phyloP scores from a whole-genome alignment of 2,329 filamentous ascomycete species.

The Scortechinia acanthostroma region DNA sequence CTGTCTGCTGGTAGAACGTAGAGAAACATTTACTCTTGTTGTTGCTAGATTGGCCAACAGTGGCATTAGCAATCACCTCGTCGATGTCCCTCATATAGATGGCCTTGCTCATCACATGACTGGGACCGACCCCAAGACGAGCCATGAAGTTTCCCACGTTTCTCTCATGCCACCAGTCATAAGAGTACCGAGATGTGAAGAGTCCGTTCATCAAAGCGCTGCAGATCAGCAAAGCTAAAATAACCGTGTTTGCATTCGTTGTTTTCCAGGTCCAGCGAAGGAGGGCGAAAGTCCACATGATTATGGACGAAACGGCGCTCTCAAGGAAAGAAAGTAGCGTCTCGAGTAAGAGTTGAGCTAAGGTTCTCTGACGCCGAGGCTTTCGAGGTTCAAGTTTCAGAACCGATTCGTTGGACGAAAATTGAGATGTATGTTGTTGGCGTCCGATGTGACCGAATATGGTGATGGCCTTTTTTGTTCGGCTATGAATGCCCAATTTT shows the following conservation, averaged over 20 bases:
- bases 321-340: slow-evolving; percentile 35
- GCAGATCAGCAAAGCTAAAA: background rate
- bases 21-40: background rate
- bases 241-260: slow-evolving; percentile 19
- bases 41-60: slow-evolving; percentile 6
- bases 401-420: slow-evolving; percentile 19
- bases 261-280: slow-evolving; percentile 9
- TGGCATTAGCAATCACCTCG: slow-evolving; percentile 9
- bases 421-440: slow-evolving; percentile 26
- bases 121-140: slow-evolving; percentile 44
- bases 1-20: background rate
- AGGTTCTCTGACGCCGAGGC: slow-evolving; percentile 18
- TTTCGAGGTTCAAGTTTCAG: slow-evolving; percentile 17
- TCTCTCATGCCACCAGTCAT: slow-evolving; percentile 54
- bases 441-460: slow-evolving; percentile 37
- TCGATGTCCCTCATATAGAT: slow-evolving; percentile 55
- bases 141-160: slow-evolving; percentile 53
- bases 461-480: slow-evolving; percentile 35
- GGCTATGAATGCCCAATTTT: slow-evolving; percentile 31
- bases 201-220: slow-evolving; percentile 37
- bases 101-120: slow-evolving; percentile 46
- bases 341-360: slow-evolving; percentile 36
- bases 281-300: slow-evolving; percentile 37
- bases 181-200: slow-evolving; percentile 43
- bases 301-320: slow-evolving; percentile 37